Conservation (phyloP, 2,329 filamentous ascomycete species). For the Fusarium scirpi region DNA sequence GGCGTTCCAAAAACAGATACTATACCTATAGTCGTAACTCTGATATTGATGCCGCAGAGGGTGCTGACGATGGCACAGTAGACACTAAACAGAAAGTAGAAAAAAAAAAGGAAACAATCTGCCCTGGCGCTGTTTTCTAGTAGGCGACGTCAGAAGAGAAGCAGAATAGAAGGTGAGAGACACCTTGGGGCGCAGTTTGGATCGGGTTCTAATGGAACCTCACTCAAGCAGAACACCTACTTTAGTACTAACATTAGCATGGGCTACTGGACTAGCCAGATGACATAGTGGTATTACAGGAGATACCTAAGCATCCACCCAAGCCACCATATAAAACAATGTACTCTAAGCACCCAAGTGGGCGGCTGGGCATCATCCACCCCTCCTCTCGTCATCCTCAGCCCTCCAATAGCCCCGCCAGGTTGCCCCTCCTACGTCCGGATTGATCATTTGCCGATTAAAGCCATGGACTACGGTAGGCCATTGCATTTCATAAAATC, state of each 20-base stretch:
- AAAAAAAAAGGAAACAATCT: constrained; percentile 31
- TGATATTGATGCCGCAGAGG: constrained; percentile 3
- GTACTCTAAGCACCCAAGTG: constrained; percentile 20
- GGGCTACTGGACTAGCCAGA: constrained; percentile 17
- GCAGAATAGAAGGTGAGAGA: constrained; percentile 35
- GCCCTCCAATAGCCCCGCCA: constrained; percentile 37
- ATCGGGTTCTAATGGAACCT: constrained; percentile 25
- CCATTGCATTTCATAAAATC: constrained; percentile 27
- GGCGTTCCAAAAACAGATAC: constrained; percentile 21
- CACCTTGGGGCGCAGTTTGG: constrained; percentile 45
- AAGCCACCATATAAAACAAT: background rate
- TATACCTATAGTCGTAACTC: constrained; percentile 6
- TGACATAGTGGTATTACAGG: constrained; percentile 40
- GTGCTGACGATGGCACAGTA: constrained; percentile 16
- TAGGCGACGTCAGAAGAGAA: constrained; percentile 41
- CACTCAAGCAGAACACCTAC: constrained; percentile 5
- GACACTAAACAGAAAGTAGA: constrained; percentile 17
- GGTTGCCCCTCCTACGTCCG: constrained; percentile 48
- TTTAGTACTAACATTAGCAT: background rate
- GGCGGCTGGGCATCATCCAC: constrained; percentile 29
- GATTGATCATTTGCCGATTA: constrained; percentile 22
- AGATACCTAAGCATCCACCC: constrained; percentile 18
- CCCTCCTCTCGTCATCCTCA: constrained; percentile 29
- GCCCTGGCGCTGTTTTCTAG: constrained; percentile 27
- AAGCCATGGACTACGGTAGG: constrained; percentile 13